phyloP scores from a whole-genome alignment of 2,329 filamentous ascomycete genomes.

The Sarocladium oryzae region DNA sequence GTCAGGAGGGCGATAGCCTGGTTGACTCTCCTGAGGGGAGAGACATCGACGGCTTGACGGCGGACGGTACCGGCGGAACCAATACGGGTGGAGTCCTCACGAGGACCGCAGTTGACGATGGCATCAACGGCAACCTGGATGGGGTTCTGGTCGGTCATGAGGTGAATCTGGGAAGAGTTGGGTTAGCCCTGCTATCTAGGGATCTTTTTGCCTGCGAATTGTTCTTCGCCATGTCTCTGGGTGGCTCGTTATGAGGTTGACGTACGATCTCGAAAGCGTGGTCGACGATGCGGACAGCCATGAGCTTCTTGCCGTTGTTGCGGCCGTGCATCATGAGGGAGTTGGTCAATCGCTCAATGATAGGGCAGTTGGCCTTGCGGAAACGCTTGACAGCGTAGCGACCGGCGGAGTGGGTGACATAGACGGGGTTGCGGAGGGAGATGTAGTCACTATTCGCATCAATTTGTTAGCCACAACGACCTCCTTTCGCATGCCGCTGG shows the following conservation, averaged over 20 bases:
- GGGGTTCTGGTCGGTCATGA: constrained; percentile 99
- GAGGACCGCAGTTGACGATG: constrained; percentile 99
- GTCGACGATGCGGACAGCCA: constrained; percentile 98
- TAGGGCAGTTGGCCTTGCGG: constrained; percentile 99
- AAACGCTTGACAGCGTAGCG: constrained; percentile 99
- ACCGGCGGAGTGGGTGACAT: constrained; percentile 97
- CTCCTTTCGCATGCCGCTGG: constrained; percentile 2
- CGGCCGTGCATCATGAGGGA: constrained; percentile 99
- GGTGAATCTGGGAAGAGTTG: constrained; percentile 69
- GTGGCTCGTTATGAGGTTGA: constrained; percentile 23
- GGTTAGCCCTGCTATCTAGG: constrained; percentile 20
- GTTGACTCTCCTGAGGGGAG: constrained; percentile 98
- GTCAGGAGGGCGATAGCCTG: constrained; percentile 98
- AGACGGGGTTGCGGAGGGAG: constrained; percentile 98
- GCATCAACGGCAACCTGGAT: constrained; percentile 99
- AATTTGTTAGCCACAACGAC: constrained; percentile 25
- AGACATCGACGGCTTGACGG: constrained; percentile 99
- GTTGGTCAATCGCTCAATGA: constrained; percentile 99
- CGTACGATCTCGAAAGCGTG: constrained; percentile 99
- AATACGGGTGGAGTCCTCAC: constrained; percentile 99
- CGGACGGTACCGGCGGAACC: constrained; percentile 99
- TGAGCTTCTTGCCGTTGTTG: constrained; percentile 99
- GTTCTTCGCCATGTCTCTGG: constrained; percentile 1
- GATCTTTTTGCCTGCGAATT: background rate
- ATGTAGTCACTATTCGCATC: constrained; percentile 80